phyloP scores from a whole-genome alignment of 2,329 filamentous ascomycete genomes.

The Alternaria brassicicola region DNA sequence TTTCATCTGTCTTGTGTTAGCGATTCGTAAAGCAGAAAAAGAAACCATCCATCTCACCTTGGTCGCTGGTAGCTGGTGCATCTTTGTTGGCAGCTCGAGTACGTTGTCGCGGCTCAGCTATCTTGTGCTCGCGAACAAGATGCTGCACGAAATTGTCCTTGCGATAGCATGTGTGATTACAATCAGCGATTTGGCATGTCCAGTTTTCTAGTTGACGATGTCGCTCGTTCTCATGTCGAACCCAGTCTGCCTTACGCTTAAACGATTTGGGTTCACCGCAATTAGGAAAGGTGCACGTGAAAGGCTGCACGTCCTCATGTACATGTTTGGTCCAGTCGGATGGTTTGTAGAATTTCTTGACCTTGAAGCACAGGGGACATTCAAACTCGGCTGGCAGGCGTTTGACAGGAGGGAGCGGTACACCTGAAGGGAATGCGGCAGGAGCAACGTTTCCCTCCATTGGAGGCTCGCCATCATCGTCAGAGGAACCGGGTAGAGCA shows the following conservation, averaged over 20 bases:
- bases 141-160: slow-evolving; percentile 95
- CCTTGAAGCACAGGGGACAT: slow-evolving; percentile 83
- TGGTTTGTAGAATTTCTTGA: slow-evolving; percentile 86
- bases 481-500: slow-evolving; percentile 61
- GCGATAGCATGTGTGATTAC: slow-evolving; percentile 80
- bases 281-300: slow-evolving; percentile 86
- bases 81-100: slow-evolving; percentile 53
- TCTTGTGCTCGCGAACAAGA: slow-evolving; percentile 88
- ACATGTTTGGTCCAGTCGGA: slow-evolving; percentile 98
- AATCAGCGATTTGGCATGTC: slow-evolving; percentile 82
- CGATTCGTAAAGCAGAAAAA: background rate
- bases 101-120: slow-evolving; percentile 79
- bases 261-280: slow-evolving; percentile 89
- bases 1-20: slow-evolving; percentile 58
- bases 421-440: slow-evolving; percentile 79
- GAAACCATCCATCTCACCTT: slow-evolving; percentile 24
- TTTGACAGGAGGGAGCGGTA: slow-evolving; percentile 79
- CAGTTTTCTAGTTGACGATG: slow-evolving; percentile 92
- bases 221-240: slow-evolving; percentile 89
- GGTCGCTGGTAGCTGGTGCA: slow-evolving; percentile 28
- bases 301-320: slow-evolving; percentile 90
- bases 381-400: slow-evolving; percentile 86
- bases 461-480: slow-evolving; percentile 69
- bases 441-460: slow-evolving; percentile 71
- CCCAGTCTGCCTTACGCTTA: slow-evolving; percentile 95